These are phyloP conservation scores for Cryptosporidium canis DNA, from an alignment of 169 alveolate genomes.

Conservation along the genomic window DNA sequence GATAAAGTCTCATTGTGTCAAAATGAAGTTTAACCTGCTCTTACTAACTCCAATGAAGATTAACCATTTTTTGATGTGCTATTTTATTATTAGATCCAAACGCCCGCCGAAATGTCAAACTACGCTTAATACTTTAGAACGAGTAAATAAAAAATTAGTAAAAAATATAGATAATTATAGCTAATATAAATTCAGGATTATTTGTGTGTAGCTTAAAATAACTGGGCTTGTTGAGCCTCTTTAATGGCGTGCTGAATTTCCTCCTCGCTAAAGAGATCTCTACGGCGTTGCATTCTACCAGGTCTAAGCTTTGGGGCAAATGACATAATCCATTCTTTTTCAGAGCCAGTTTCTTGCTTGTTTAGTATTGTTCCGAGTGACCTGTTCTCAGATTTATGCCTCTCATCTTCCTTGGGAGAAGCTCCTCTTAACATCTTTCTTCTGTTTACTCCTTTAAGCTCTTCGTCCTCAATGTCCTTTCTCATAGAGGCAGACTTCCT, in stretches of 20 bases:
- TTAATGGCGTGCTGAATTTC: slow-evolving; percentile 35
- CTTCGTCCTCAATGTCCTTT: not conserved
- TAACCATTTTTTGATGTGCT: not conserved
- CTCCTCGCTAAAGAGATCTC: slow-evolving; percentile 37
- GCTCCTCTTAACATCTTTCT: slow-evolving; percentile 7
- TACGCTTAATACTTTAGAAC: not conserved
- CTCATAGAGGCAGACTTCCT: no score
- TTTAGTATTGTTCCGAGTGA: not conserved
- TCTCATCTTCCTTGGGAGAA: not conserved
- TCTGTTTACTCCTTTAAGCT: not conserved
- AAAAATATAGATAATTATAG: not conserved
- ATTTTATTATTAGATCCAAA: not conserved
- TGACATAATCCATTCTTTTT: slow-evolving; percentile 57
- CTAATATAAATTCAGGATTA: not conserved
- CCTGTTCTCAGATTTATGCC: not conserved
- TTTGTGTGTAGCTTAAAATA: not conserved
- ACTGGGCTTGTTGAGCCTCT: not conserved
- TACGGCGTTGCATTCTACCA: slow-evolving; percentile 49
- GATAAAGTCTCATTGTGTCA: not conserved
- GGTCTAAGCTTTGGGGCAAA: slow-evolving; percentile 69
- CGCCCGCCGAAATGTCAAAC: not conserved
- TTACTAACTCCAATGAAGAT: not conserved
- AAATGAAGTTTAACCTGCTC: not conserved
- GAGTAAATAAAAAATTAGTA: not conserved
- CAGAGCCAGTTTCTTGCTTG: not conserved